Evolutionary conservation across 1,284 basidiomycete genomes (phyloP), one percentile per base, ranked within the genome.

Genomic region (Ceratobasidium sp.): DNA sequence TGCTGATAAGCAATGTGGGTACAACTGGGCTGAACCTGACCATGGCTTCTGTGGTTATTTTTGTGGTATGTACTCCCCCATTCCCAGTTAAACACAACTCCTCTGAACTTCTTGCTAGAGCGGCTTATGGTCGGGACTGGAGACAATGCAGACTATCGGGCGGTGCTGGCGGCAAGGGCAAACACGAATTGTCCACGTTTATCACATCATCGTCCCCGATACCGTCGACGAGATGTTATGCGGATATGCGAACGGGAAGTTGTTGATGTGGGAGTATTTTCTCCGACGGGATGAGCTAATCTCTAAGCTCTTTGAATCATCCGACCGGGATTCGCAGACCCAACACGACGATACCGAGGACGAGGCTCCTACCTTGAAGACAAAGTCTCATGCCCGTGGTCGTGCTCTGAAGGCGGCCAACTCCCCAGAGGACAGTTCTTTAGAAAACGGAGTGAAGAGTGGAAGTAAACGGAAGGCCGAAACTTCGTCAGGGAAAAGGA

Each of bases 1-100:
- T 70, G 68, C 68, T 70, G 10, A 33, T 70, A 18, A 70, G 68
- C 27, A 55, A 70, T 6, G 68, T 70, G 12, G 68, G 68, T 1
- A 57, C 68, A 20, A 57, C 68, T 6, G 68, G 68, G 3, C 52
- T 70, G 4, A 70, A 70, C n/a, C 35, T 70, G 6, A 57, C 68
- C 6, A 27, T 41, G 27, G 68, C 68, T 7, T 70, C 68, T 30
- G 68, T 70, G 10, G 52, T 70, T 3, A 70, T 70, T 16, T 70
- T 52, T 8, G 20, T 68, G 46, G 20, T 50, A 23, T 23, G n/a
- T 38, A 27, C 38, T 57, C 16, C 2, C 18, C 14, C 23, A 20
- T 55, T 5, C 6, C 23, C 33, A 35, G 23, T 7, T 33, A 10
- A 41, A 41, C 5, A 35, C 35, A 35, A 41, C 33, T 54, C n/a